Base-by-base conservation (phyloP, 1,284 basidiomycete genomes). In the Moesziomyces globuligerus region DNA sequence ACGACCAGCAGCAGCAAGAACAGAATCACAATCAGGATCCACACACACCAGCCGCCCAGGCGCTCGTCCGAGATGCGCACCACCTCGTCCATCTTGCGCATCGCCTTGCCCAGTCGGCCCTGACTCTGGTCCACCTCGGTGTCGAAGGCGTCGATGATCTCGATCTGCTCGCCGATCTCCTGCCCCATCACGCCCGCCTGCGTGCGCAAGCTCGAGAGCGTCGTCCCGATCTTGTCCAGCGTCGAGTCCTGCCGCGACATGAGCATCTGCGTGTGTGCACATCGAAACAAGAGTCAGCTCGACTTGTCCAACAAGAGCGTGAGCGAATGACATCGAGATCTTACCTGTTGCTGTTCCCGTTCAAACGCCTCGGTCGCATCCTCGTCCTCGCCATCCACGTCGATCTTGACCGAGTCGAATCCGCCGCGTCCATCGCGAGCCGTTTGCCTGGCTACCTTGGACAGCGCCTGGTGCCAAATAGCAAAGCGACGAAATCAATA, bases 21-120 rank as follows among this genome's bases (percentile, higher is more conserved):
- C 45, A 74, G 48, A n/a, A 67, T 51, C 39, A 74, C 66, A 21
- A 81, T 68, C 47, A 81, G 59, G 18, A 81, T 65, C 80, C 80
- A 81, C 5, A 81, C 78, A 48, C 79, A 81, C 80, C 80, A 81
- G 7, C 80, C 80, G 9, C 77, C 74, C 28, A 79, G 47, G n/a
- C 76, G 53, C 38, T 77, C 78, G 42, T 81, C 80, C 21, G 72
- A 60, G 26, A 72, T 70, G 21, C 71, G 50, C 3, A 80, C 61
- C 39, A 81, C 54, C 11, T 72, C 58, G 59, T 81, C 80, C 80
- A 81, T 81, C 58, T 72, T 74, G 29, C 55, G 40, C 62, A 80
- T 75, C 11, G 79, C 80, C 24, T 65, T 61, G 20, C 65, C 44
- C 1, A 81, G 55, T 28, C 70, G 48, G 1, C 62, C 71, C 34